Conservation (phyloP, 2,329 filamentous ascomycete genomes). For the Aspergillus costaricaensis region DNA sequence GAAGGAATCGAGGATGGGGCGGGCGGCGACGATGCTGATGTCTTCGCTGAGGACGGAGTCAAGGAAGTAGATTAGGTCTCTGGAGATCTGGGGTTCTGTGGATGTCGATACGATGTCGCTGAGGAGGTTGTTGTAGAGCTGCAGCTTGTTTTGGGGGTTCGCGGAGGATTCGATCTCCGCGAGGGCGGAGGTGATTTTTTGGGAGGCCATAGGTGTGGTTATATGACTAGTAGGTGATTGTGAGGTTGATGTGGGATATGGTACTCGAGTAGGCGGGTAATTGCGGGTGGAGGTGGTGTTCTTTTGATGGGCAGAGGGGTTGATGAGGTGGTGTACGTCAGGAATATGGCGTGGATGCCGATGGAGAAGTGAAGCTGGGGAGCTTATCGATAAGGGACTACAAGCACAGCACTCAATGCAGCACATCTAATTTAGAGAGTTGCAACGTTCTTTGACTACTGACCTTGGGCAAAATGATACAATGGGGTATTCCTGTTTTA, state of each 20-base stretch:
- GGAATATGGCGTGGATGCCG: background rate
- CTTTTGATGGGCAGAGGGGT: background rate
- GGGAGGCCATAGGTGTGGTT: conserved; percentile 48
- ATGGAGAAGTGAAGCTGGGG: conserved; percentile 10
- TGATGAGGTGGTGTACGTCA: conserved; percentile 5
- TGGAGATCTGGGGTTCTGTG: conserved; percentile 49
- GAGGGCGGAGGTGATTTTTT: conserved; percentile 52
- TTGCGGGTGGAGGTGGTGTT: background rate
- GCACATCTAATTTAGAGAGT: no score
- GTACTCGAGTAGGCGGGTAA: background rate
- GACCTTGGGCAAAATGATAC: no score
- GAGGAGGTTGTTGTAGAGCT: conserved; percentile 61
- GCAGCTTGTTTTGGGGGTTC: conserved; percentile 53
- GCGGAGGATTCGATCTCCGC: conserved; percentile 53
- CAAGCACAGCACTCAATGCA: background rate
- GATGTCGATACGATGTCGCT: conserved; percentile 54
- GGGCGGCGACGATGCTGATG: conserved; percentile 74
- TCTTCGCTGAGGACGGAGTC: conserved; percentile 69
- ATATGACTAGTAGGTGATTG: background rate
- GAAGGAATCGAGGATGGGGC: conserved; percentile 69
- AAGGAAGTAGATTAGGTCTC: conserved; percentile 68
- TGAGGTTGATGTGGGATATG: background rate
- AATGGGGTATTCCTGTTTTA: no score
- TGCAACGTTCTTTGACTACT: no score
- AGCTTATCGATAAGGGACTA: conserved; percentile 30